phyloP scores from a whole-genome alignment of 345 rosid genomes.

The Mercurialis annua region DNA sequence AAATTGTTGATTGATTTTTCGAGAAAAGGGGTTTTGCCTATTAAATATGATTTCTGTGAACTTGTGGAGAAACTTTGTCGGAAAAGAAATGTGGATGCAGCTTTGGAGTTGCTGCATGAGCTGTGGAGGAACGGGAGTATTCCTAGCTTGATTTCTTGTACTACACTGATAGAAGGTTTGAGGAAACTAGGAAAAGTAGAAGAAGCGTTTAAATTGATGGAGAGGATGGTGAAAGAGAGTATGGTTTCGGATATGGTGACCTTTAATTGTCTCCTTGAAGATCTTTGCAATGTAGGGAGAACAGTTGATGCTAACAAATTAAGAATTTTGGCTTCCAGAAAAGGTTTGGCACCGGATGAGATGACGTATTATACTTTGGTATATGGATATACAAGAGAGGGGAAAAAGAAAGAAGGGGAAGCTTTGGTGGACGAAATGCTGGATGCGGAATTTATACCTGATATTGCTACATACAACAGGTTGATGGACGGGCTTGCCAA shows the following conservation, averaged over 20 bases:
- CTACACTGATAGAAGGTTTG: slow-evolving; percentile 74
- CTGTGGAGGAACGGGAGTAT: slow-evolving; percentile 56
- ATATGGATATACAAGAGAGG: slow-evolving; percentile 53
- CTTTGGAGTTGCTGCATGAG: slow-evolving; percentile 51
- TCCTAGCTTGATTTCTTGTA: slow-evolving; percentile 69
- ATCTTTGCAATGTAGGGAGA: slow-evolving; percentile 59
- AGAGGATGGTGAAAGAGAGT: slow-evolving; percentile 55
- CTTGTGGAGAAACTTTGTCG: slow-evolving; percentile 60
- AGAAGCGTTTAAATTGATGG: slow-evolving; percentile 51
- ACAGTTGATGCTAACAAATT: slow-evolving; percentile 53
- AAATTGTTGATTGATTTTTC: slow-evolving; percentile 60
- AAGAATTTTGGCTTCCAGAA: slow-evolving; percentile 57
- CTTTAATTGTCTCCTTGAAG: slow-evolving; percentile 65
- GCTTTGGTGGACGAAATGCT: slow-evolving; percentile 73
- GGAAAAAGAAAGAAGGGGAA: slow-evolving; percentile 59
- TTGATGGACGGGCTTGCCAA: slow-evolving; percentile 53
- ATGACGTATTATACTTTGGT: slow-evolving; percentile 55
- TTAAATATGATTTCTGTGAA: slow-evolving; percentile 49
- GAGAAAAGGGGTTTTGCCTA: slow-evolving; percentile 53
- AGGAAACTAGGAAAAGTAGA: slow-evolving; percentile 49
- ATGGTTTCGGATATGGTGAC: slow-evolving; percentile 70
- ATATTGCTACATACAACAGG: slow-evolving; percentile 64
- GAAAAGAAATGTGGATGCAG: slow-evolving; percentile 42
- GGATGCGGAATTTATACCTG: slow-evolving; percentile 70
- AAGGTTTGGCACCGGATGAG: slow-evolving; percentile 61